Base-by-base conservation (phyloP, 805 yeast genomes). In the Barnettozyma sucrosica region DNA sequence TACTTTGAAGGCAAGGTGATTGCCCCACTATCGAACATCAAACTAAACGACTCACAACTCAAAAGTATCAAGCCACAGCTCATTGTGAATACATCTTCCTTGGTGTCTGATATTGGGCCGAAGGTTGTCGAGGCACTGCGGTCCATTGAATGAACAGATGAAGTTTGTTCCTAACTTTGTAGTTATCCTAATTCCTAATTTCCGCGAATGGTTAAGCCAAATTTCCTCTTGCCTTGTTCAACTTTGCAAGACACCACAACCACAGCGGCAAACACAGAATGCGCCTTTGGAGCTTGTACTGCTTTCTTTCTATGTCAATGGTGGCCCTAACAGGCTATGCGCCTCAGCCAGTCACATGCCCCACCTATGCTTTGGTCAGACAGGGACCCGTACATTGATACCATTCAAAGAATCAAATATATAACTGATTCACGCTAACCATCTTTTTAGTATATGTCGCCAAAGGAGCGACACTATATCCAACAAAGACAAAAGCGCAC, bases 11-110 rank as follows among this genome's bases (percentile, higher is more conserved):
- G 80, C n/a, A 70, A 73, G 48, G 77, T 87, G 1, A 77, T 81
- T 10, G 75, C 95, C 0, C 96, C 97, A 1, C 69, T 89, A 3
- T 74, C 81, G 53, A 81, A 85, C 18, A 64, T 85, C n/a, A 80
- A 82, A 42, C 69, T 88, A 23, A 81, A 81, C 36, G 71, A 71
- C 8, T 58, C 65, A 8, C 61, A 63, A 40, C 71, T 79, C 43
- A 80, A 79, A 52, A 89, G 90, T 0, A 69, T 84, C 49, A 68
- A 66, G 37, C 75, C 75, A 10, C 48, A 53, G 1, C 59, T 75
- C 24, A 65, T 89, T 16, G 57, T 74, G 16, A 72, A 77, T 39
- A 80, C 86, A 25, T 70, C 81, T n/a, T 63, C 72, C 2, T 59
- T 86, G 60, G 79, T 86, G 3, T 72, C 76, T 49, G 63, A 74